Base-by-base conservation (phyloP, 495 filamentous ascomycete species). In the Aspergillus homomorphus region DNA sequence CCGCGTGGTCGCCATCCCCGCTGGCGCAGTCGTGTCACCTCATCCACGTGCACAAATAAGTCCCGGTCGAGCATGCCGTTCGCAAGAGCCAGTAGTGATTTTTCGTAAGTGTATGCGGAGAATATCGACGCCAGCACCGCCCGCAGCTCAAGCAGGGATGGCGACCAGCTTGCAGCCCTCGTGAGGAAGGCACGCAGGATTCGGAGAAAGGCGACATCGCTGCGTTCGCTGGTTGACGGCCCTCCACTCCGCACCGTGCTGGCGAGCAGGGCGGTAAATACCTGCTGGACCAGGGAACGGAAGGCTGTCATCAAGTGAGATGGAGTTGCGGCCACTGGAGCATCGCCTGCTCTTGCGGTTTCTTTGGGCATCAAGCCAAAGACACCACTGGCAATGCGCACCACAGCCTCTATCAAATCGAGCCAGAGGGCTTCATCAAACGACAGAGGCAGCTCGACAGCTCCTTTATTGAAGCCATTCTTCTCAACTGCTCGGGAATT, bases 71-170 rank as follows among this genome's bases (percentile, higher is more conserved):
- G 77, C 59, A 98, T 83, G 18, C 84, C 82, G 70, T 92, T 93
- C 12, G 95, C 90, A 15, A 98, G 84, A 2, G 83, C 79, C 19
- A 98, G 80, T 14, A 98, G 87, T 4, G 88, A 89, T 64, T 90
- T 87, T 69, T 98, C 95, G 68, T 96, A 96, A 0, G 91, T 85
- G 66, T 98, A 98, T 0, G 95, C 92, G 1, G 93, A 87, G 71
- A 98, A 98, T 46, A 98, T 91, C 7, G 90, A 90, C 1, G 84
- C 78, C 3, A 98, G 81, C 1, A 97, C 92, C 44, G 84, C 80
- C 22, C 95, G 87, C 14, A 98, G 79, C 66, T 98, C 92, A 4
- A 89, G 86, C 0, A 98, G 82, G 23, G 88, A 93, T 0, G 94
- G 91, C 2, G 93, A 96, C 23, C 88, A 85, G 22, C 78, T 75